Evolutionary conservation across 148 eudicot species (phyloP).

Genomic region (Oxyria digyna): DNA sequence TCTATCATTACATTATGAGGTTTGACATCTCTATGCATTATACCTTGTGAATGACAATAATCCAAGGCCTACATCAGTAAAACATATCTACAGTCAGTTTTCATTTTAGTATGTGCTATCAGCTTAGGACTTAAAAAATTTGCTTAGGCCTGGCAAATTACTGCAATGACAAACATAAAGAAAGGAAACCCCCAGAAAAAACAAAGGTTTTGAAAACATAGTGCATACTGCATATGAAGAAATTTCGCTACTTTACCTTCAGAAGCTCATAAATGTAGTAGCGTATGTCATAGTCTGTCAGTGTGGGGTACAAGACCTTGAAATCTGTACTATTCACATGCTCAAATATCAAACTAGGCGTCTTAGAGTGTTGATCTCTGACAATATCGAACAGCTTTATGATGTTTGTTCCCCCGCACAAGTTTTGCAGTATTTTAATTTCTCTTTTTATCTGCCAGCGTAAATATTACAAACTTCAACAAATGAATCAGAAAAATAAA

Average conservation of each 20-base stretch:
- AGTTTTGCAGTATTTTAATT: slow-evolving; percentile 84
- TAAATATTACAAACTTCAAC: not conserved
- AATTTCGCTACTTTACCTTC: slow-evolving; percentile 34
- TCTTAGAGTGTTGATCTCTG: slow-evolving; percentile 93
- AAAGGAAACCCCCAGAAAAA: not conserved
- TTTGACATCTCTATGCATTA: slow-evolving; percentile 97
- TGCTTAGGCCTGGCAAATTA: not conserved
- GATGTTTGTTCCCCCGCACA: slow-evolving; percentile 84
- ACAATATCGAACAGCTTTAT: slow-evolving; percentile 77
- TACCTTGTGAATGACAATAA: slow-evolving; percentile 91
- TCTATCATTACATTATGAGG: slow-evolving; percentile 98
- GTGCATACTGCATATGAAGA: not conserved
- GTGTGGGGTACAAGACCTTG: slow-evolving; percentile 83
- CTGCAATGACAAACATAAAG: not conserved
- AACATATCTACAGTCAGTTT: not conserved
- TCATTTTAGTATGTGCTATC: not conserved
- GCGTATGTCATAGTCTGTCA: slow-evolving; percentile 90
- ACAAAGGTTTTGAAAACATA: not conserved
- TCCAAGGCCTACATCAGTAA: slow-evolving; percentile 57
- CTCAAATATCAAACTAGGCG: slow-evolving; percentile 93
- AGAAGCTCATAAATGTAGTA: slow-evolving; percentile 95
- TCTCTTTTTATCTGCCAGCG: slow-evolving; percentile 78
- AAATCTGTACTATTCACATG: slow-evolving; percentile 92
- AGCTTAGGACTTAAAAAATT: not conserved
- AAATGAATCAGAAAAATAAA: not conserved